Evolutionary conservation across 306 rosid species (phyloP), one percentile per base, ranked within the genome.

Genomic region (Mucuna pruriens): DNA sequence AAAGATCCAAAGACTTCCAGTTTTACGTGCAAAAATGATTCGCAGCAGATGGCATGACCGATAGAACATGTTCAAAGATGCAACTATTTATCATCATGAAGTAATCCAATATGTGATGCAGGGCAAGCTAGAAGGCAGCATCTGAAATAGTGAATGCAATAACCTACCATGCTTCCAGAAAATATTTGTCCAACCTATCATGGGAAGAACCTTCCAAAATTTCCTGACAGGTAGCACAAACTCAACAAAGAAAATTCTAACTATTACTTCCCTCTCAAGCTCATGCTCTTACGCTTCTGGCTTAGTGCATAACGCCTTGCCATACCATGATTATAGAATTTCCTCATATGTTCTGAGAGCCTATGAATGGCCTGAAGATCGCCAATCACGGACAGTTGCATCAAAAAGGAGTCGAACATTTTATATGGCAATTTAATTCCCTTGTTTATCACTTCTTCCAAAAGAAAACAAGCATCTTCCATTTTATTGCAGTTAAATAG

Each of bases 261-360:
- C 54, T 31, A 25, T 74, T 65, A 91, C 75, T 82, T 87, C 71
- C 84, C 94, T 86, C 97, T 87, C 87, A 94, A 86, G 77, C 92
- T 89, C 74, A 71, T 74, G 85, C 97, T 92, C 88, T 52, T 90
- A 7, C 94, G 90, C 80, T 91, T 91, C 88, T 95, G 90, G 39
- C 91, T 84, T 80, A 89, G 74, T 9, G 95, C 91, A 85, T 84
- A 85, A 3, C 99, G 95, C 60, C 95, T 88, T 26, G 92, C 97
- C 97, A 95, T 91, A 22, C 91, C 87, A 80, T 87, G 94, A 87
- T 95, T 95, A 80, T 95, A 95, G 83, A 90, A 93, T 80, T 77
- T 90, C 57, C 92, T 95, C 97, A 93, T 93, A 69, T 93, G 97
- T 29, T 87, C 90, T 4, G 97, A 95, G 31, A 95, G 93, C 85